Evolutionary conservation across 306 rosid genomes (phyloP).

Genomic region (Medicago arabica): DNA sequence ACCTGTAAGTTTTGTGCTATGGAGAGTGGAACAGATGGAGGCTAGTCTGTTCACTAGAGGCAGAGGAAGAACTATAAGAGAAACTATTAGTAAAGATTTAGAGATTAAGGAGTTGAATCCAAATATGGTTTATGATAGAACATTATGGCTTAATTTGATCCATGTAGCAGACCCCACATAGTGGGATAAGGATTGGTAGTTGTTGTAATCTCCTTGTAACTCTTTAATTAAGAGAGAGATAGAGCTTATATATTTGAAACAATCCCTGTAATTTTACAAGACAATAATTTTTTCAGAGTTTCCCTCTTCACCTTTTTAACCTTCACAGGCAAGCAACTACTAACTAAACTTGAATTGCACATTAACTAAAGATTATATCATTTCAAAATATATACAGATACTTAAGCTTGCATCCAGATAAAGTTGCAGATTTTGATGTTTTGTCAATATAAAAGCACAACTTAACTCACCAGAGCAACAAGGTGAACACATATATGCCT

Average conservation of each 20-base stretch:
- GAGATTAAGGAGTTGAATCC: no score
- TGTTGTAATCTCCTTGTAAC: slow-evolving; percentile 1
- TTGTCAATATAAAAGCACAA: slow-evolving; percentile 26
- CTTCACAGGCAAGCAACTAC: background rate
- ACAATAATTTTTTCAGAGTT: background rate
- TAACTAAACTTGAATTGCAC: slow-evolving; percentile 6
- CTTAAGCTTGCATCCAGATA: slow-evolving; percentile 18
- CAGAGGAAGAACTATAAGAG: no score
- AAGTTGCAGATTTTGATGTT: slow-evolving; percentile 31
- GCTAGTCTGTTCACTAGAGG: no score
- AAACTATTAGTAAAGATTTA: no score
- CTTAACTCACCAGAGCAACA: slow-evolving; percentile 78
- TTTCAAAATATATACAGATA: slow-evolving; percentile 20
- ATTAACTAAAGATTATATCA: background rate
- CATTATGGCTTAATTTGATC: no score
- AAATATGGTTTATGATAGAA: no score
- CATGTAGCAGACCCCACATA: no score
- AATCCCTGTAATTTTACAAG: background rate
- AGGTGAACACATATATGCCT: slow-evolving; percentile 85
- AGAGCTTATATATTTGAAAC: background rate
- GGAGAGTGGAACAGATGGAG: no score
- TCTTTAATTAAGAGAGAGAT: background rate
- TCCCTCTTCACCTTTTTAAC: slow-evolving; percentile 9
- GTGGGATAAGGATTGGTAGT: no score
- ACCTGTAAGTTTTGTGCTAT: no score